phyloP scores from a whole-genome alignment of 2,329 filamentous ascomycete species.

The Calonectria henricotiae region DNA sequence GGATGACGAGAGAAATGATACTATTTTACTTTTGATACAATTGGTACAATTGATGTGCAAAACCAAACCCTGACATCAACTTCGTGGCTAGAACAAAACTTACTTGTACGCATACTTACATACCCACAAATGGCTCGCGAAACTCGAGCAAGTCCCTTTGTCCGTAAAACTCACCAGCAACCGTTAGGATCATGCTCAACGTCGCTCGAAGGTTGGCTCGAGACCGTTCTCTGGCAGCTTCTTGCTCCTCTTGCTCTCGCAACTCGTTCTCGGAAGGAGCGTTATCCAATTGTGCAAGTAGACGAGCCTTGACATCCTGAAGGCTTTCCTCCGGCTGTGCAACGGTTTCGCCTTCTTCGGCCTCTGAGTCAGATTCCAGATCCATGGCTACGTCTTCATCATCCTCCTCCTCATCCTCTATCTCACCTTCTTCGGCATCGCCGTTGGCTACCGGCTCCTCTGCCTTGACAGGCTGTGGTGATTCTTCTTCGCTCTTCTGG shows the following conservation, averaged over 20 bases:
- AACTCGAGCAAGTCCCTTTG: slow-evolving; percentile 89
- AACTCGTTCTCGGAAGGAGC: slow-evolving; percentile 46
- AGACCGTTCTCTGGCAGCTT: slow-evolving; percentile 55
- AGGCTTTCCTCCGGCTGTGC: slow-evolving; percentile 58
- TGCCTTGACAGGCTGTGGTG: slow-evolving; percentile 41
- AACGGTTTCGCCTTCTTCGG: slow-evolving; percentile 59
- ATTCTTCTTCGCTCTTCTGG: slow-evolving; percentile 28
- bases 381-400: slow-evolving; percentile 63
- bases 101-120: slow-evolving; percentile 53
- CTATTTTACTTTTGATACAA: slow-evolving; percentile 28
- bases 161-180: slow-evolving; percentile 91
- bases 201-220: slow-evolving; percentile 77
- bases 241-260: slow-evolving; percentile 49
- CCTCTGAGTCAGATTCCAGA: slow-evolving; percentile 56
- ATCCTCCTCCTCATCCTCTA: slow-evolving; percentile 49
- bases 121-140: slow-evolving; percentile 73
- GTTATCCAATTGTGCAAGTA: slow-evolving; percentile 64
- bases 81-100: slow-evolving; percentile 10
- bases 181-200: slow-evolving; percentile 91
- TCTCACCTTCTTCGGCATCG: slow-evolving; percentile 50
- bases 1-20: slow-evolving; percentile 37
- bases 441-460: slow-evolving; percentile 43
- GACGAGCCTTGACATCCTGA: slow-evolving; percentile 65
- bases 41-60: slow-evolving; percentile 17
- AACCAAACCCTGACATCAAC: neutral